These are phyloP conservation scores for Phoenix roebelenii DNA, from an alignment of 176 grass and related monocot species.

Conservation along the genomic window DNA sequence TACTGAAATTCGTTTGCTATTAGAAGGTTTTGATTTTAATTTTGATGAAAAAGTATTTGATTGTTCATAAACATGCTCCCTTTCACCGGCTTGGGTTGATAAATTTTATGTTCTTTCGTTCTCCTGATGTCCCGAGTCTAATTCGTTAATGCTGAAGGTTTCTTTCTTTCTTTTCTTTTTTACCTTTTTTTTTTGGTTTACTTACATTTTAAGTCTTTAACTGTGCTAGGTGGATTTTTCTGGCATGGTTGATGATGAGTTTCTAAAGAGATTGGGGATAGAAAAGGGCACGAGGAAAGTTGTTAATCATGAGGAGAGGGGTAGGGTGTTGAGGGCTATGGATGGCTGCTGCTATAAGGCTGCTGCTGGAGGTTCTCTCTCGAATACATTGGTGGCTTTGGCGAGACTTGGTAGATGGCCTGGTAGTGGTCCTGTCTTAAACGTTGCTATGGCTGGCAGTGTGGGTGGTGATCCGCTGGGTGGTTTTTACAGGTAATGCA, in stretches of 20 bases:
- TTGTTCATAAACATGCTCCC: no score
- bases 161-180: no score
- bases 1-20: no score
- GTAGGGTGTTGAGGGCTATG: constrained; percentile 68
- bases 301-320: constrained; percentile 92
- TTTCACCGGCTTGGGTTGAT: no score
- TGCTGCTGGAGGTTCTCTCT: constrained; percentile 85
- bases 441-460: constrained; percentile 75
- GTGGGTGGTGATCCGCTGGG: constrained; percentile 84
- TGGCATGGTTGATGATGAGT: constrained; percentile 69
- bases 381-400: constrained; percentile 83
- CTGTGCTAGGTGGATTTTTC: constrained; percentile 80
- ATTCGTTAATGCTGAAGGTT: no score
- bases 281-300: constrained; percentile 86
- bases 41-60: no score
- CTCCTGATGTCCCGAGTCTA: no score
- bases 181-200: no score
- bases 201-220: neutral
- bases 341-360: constrained; percentile 97
- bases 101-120: no score
- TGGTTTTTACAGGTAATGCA: constrained; percentile 76
- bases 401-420: constrained; percentile 55
- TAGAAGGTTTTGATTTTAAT: no score
- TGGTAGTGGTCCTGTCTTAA: constrained; percentile 42
- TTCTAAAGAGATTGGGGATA: constrained; percentile 59